Percentiles rank a stretch among this genome's conserved stretches.
Conservation (phyloP, 306 rosid species). For the Echinosophora koreensis region DNA sequence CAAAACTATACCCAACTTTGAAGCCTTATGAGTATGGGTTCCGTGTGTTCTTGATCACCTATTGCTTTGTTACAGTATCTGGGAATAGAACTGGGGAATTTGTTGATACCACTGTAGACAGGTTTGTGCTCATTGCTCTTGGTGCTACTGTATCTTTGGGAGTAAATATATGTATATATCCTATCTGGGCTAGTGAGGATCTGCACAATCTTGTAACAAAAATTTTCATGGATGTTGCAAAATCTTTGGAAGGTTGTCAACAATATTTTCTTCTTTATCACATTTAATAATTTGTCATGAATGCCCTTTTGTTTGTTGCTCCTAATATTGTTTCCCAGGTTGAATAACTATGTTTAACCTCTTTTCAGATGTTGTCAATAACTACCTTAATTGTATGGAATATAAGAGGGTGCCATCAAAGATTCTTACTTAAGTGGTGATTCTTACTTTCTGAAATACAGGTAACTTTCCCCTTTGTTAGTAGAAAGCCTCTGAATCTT, state of each 20-base stretch:
- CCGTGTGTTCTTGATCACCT: constrained; percentile 93
- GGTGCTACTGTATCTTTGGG: constrained; percentile 89
- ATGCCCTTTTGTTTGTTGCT: too few relatives aligned
- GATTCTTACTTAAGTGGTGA: constrained; percentile 95
- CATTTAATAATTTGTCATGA: constrained; percentile 34
- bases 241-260: constrained; percentile 83
- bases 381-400: constrained; percentile 77
- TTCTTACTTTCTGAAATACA: constrained; percentile 97
- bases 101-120: constrained; percentile 68
- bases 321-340: constrained; percentile 43
- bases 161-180: constrained; percentile 78
- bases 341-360: constrained; percentile 29
- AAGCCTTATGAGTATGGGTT: constrained; percentile 97
- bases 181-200: constrained; percentile 99
- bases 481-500: constrained; percentile 2
- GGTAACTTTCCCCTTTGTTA: constrained; percentile 54
- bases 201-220: constrained; percentile 85
- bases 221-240: constrained; percentile 83
- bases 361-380: constrained; percentile 70
- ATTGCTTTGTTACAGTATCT: constrained; percentile 80
- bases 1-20: constrained; percentile 79
- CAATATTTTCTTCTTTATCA: constrained; percentile 15
- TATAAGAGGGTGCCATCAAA: constrained; percentile 85
- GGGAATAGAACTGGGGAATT: constrained; percentile 83
- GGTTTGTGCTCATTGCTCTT: constrained; percentile 82